These are phyloP conservation scores for Ascodesmis nigricans DNA, from an alignment of 495 filamentous ascomycete genomes.

Conservation along the genomic window DNA sequence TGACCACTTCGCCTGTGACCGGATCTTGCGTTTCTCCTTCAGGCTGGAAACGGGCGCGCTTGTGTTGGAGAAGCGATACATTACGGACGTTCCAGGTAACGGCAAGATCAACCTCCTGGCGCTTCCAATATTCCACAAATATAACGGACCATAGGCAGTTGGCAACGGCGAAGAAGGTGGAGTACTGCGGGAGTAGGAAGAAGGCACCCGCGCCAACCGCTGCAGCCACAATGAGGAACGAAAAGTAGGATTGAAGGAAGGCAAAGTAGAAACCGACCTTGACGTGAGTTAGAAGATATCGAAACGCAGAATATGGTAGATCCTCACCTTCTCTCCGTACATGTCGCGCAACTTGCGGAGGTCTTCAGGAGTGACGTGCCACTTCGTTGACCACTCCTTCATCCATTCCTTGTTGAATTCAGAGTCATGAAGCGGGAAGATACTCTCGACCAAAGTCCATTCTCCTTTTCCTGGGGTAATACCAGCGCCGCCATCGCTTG, in stretches of 20 bases:
- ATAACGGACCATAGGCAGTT: slow-evolving; percentile 72
- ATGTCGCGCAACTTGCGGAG: slow-evolving; percentile 65
- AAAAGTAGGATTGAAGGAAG: slow-evolving; percentile 82
- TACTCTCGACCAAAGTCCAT: slow-evolving; percentile 64
- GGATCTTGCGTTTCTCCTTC: slow-evolving; percentile 57
- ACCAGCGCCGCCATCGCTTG: slow-evolving; percentile 66
- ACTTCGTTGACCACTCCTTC: slow-evolving; percentile 65
- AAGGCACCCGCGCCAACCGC: slow-evolving; percentile 61
- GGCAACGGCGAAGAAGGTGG: slow-evolving; percentile 56
- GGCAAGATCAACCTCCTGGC: slow-evolving; percentile 73
- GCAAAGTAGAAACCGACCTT: slow-evolving; percentile 87
- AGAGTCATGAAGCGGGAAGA: slow-evolving; percentile 80
- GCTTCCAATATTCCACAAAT: slow-evolving; percentile 95
- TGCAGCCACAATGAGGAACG: slow-evolving; percentile 66
- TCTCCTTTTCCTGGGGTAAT: slow-evolving; percentile 62
- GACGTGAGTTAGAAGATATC: background rate
- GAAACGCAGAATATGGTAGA: slow-evolving; percentile 1
- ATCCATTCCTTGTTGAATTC: slow-evolving; percentile 75
- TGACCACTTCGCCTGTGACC: slow-evolving; percentile 60
- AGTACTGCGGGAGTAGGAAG: slow-evolving; percentile 66
- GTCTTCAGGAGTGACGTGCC: slow-evolving; percentile 53
- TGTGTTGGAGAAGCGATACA: slow-evolving; percentile 59
- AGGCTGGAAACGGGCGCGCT: slow-evolving; percentile 53
- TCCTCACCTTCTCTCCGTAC: slow-evolving; percentile 62
- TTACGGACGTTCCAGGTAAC: slow-evolving; percentile 82